A percentile compares a stretch with the other conserved stretches of the same genome.
Conservation (phyloP, 1,284 basidiomycete species). For the Puccinia sorghi region DNA sequence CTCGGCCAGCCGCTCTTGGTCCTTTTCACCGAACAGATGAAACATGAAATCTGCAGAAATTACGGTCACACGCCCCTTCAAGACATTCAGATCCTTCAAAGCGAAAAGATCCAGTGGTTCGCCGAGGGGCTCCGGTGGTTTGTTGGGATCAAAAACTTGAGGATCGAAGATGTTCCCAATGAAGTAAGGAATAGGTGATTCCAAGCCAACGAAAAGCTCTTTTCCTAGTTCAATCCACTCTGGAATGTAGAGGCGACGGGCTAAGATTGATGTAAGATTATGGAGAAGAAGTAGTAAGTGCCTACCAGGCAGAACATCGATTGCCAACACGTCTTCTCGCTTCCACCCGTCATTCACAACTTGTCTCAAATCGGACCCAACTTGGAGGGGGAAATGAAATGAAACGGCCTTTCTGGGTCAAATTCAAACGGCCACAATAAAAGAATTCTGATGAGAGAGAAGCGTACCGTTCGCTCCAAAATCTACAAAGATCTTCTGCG, state of each 20-base stretch:
- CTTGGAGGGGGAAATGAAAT: slow-evolving; percentile 2
- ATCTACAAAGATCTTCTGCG: slow-evolving; percentile 32
- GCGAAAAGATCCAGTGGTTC: slow-evolving; percentile 1
- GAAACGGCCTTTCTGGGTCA: too few species aligned
- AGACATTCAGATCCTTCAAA: slow-evolving; percentile 19
- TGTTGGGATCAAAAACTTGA: neutral
- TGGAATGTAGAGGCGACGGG: neutral
- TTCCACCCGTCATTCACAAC: slow-evolving; percentile 26
- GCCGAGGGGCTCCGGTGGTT: neutral
- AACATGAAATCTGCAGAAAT: slow-evolving; percentile 16
- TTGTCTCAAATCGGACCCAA: slow-evolving; percentile 25
- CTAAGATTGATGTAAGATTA: neutral
- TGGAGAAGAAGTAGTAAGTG: neutral
- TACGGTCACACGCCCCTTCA: slow-evolving; percentile 15
- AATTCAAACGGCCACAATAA: too few species aligned
- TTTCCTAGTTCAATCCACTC: slow-evolving; percentile 11
- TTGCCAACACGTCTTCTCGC: slow-evolving; percentile 12
- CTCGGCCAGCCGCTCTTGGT: slow-evolving; percentile 11
- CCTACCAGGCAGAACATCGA: slow-evolving; percentile 10
- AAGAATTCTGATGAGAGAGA: too few species aligned
- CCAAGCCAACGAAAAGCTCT: neutral
- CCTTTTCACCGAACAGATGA: slow-evolving; percentile 20
- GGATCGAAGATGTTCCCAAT: slow-evolving; percentile 21
- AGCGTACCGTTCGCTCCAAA: slow-evolving; percentile 20
- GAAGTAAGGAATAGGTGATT: slow-evolving; percentile 22